phyloP scores from a whole-genome alignment of 1,139 yeast genomes.

The Debaryomycetaceae sp. region DNA sequence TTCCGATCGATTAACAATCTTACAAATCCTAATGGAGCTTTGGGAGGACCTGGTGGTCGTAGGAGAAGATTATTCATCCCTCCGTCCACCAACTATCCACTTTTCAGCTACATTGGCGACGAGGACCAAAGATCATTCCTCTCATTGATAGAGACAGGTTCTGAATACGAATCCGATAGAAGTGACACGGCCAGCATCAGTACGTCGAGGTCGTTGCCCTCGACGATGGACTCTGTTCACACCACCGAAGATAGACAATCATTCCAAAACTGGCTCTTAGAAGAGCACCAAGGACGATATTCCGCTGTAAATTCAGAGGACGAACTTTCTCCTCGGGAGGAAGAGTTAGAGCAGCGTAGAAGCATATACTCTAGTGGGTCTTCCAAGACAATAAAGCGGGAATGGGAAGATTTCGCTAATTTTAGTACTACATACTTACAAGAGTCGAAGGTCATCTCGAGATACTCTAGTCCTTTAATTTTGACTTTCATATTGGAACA shows the following conservation, averaged over 20 bases:
- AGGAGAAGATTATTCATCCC: slow-evolving; percentile 57
- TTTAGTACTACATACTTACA: slow-evolving; percentile 42
- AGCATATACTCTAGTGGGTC: slow-evolving; percentile 5
- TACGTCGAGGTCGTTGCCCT: slow-evolving; percentile 61
- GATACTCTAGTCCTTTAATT: slow-evolving; percentile 62
- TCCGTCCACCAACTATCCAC: slow-evolving; percentile 66
- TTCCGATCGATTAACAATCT: slow-evolving; percentile 39
- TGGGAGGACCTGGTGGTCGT: slow-evolving; percentile 35
- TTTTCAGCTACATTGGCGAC: slow-evolving; percentile 59
- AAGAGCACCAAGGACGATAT: slow-evolving; percentile 63
- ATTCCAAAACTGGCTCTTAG: slow-evolving; percentile 56
- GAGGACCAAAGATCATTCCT: slow-evolving; percentile 67
- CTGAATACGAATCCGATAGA: slow-evolving; percentile 39
- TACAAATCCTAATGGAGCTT: slow-evolving; percentile 39
- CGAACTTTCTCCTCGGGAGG: slow-evolving; percentile 13
- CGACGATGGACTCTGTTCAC: slow-evolving; percentile 51
- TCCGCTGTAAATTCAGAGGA: slow-evolving; percentile 34
- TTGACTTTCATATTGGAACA: slow-evolving; percentile 71
- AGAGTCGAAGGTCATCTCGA: slow-evolving; percentile 48
- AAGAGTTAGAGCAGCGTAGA: slow-evolving; percentile 15
- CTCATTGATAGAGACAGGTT: slow-evolving; percentile 37
- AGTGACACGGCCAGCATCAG: slow-evolving; percentile 53
- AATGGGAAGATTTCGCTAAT: slow-evolving; percentile 36
- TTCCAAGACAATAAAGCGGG: slow-evolving; percentile 5
- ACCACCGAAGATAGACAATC: slow-evolving; percentile 54